These are phyloP conservation scores for Pseudocercospora fuligena DNA, from an alignment of 2,329 filamentous ascomycete species.

Conservation along the genomic window DNA sequence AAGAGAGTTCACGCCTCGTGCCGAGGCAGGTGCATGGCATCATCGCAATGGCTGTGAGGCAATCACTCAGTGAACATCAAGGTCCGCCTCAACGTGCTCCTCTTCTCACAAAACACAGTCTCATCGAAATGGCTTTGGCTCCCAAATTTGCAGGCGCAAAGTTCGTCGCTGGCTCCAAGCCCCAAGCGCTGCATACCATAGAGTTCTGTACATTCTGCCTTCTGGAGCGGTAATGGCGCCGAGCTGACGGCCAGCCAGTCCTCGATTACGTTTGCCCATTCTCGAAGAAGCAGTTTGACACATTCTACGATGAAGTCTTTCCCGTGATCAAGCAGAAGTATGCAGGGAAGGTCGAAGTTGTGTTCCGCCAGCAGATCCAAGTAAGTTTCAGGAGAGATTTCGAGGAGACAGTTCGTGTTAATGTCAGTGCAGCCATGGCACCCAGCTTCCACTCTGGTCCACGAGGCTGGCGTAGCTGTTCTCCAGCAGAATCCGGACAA, in stretches of 20 bases:
- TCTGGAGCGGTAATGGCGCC: not conserved
- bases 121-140: constrained; percentile 68
- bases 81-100: not conserved
- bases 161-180: constrained; percentile 55
- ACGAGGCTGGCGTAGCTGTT: constrained; percentile 85
- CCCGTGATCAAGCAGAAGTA: constrained; percentile 69
- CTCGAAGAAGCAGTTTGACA: constrained; percentile 76
- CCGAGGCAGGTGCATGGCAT: no score
- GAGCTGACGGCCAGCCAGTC: constrained; percentile 48
- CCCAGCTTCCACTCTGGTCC: constrained; percentile 70
- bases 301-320: constrained; percentile 69
- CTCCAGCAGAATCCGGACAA: constrained; percentile 67
- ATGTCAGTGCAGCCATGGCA: constrained; percentile 62
- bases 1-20: not conserved
- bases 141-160: constrained; percentile 78
- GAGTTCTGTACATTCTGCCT: constrained; percentile 53
- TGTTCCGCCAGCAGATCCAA: constrained; percentile 91
- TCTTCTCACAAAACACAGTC: not conserved
- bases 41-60: no score
- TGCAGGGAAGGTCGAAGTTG: constrained; percentile 66
- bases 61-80: not conserved
- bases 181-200: constrained; percentile 54
- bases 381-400: constrained; percentile 48
- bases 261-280: constrained; percentile 92
- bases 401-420: not conserved